Evolutionary conservation across 2,329 filamentous ascomycete genomes (phyloP), one percentile per base, ranked within the genome.

Genomic region (Ceratocystis ficicola): DNA sequence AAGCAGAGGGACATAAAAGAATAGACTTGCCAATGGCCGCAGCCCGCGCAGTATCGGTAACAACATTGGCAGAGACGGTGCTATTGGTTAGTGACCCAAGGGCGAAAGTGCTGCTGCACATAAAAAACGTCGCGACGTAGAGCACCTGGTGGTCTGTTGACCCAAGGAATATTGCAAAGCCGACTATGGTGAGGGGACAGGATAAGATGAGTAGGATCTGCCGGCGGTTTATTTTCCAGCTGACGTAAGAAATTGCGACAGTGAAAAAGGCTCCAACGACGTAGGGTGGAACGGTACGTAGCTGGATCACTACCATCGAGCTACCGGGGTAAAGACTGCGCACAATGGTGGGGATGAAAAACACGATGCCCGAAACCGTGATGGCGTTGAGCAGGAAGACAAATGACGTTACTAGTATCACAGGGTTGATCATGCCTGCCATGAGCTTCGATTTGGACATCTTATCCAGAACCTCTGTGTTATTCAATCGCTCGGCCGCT

Each of bases 331-430:
- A 87, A 70, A 87, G 86, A 1, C 81, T 85, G 41, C 74, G 74
- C 65, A 87, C 83, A 65, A 88, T 87, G 0, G 84, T 86, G 0
- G 85, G 85, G 0, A 80, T 76, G 73, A 87, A 87, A 77, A 87
- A 87, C 20, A 81, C 83, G 1, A 87, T 76, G 5, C 84, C 84
- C 70, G 86, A 83, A 4, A 87, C 85, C 0, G 85, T 87, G 70
- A 88, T 80, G 73, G 86, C 87, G 76, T 85, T 77, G 66, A 86
- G 78, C 5, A 86, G 75, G 75, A 86, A 86, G 70, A 86, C 81
- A 67, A 82, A 76, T 0, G 81, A 73, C 0, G 80, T 84, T 2
- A 73, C 73, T 0, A 87, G 68, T 0, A 82, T 83, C 22, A 85
- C 77, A 0, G 85, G 85, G 69, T 77, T 81, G 73, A 83, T 76